Conservation (phyloP, 1,284 basidiomycete genomes). For the Schizopora paradoxa region DNA sequence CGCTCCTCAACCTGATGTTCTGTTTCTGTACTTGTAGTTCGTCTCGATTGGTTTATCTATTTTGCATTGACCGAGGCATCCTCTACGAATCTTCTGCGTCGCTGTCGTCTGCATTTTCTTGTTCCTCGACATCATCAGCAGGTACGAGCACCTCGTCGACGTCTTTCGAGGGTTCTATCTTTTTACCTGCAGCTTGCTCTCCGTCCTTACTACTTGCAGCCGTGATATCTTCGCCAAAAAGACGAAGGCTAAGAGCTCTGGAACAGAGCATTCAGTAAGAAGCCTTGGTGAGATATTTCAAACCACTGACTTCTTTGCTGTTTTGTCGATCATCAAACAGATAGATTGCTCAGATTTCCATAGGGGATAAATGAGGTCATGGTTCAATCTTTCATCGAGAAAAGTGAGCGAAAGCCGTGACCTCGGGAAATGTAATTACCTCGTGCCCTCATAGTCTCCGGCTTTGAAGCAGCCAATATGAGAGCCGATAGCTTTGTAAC, state of each 20-base stretch:
- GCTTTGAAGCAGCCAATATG: slow-evolving; percentile 67
- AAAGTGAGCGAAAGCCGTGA: background rate
- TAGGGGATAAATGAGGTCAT: slow-evolving; percentile 78
- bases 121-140: slow-evolving; percentile 9
- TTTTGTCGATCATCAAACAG: slow-evolving; percentile 90
- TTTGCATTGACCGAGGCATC: no score
- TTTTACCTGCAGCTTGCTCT: slow-evolving; percentile 29
- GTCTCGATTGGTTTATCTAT: no score
- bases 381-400: slow-evolving; percentile 46
- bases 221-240: slow-evolving; percentile 77
- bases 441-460: slow-evolving; percentile 45
- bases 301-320: slow-evolving; percentile 73
- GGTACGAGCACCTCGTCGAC: slow-evolving; percentile 5
- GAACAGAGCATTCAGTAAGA: background rate
- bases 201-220: slow-evolving; percentile 36
- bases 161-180: slow-evolving; percentile 12
- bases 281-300: background rate
- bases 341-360: slow-evolving; percentile 89
- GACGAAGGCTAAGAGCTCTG: slow-evolving; percentile 71
- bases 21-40: no score
- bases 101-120: slow-evolving; percentile 17
- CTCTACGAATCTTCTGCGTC: no score
- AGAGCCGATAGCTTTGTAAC: slow-evolving; percentile 57
- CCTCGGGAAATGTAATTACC: slow-evolving; percentile 37
- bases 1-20: no score